Conservation (phyloP, 192 early-diverging fungal genomes). For the Umbelopsis sp. region DNA sequence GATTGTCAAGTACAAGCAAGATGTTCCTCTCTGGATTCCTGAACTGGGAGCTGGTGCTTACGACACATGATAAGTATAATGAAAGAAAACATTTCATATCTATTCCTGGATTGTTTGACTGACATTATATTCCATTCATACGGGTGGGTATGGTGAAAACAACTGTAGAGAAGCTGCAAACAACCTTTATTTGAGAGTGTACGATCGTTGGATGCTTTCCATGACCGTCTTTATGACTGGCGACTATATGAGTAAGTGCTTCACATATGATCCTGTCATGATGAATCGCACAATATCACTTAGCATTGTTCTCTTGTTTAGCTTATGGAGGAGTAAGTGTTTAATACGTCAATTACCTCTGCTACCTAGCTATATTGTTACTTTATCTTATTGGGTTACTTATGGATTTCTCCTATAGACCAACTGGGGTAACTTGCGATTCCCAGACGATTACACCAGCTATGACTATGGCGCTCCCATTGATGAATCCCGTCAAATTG, state of each 20-base stretch:
- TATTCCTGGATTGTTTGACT: background rate
- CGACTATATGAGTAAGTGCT: conserved; percentile 21
- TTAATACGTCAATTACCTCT: background rate
- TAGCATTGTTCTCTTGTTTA: background rate
- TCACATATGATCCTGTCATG: background rate
- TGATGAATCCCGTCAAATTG: conserved; percentile 26
- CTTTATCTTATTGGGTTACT: too few species aligned
- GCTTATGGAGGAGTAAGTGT: conserved; percentile 25
- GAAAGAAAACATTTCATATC: background rate
- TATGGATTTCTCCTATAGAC: background rate
- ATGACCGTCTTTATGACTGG: conserved; percentile 19
- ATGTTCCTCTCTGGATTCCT: conserved; percentile 22
- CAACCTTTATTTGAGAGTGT: conserved; percentile 17
- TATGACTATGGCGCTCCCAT: conserved; percentile 30
- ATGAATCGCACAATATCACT: background rate
- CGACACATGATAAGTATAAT: conserved; percentile 22
- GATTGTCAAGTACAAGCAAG: conserved; percentile 22
- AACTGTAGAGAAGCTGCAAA: conserved; percentile 8
- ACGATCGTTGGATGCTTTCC: conserved; percentile 22
- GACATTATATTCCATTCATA: background rate
- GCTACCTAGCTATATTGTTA: too few species aligned
- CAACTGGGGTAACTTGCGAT: conserved; percentile 27
- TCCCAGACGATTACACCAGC: conserved; percentile 24
- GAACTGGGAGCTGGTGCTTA: conserved; percentile 25
- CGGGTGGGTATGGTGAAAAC: conserved; percentile 14